These are phyloP conservation scores for Fusarium sulawesiense DNA, from an alignment of 2,329 filamentous ascomycete species.

Conservation along the genomic window DNA sequence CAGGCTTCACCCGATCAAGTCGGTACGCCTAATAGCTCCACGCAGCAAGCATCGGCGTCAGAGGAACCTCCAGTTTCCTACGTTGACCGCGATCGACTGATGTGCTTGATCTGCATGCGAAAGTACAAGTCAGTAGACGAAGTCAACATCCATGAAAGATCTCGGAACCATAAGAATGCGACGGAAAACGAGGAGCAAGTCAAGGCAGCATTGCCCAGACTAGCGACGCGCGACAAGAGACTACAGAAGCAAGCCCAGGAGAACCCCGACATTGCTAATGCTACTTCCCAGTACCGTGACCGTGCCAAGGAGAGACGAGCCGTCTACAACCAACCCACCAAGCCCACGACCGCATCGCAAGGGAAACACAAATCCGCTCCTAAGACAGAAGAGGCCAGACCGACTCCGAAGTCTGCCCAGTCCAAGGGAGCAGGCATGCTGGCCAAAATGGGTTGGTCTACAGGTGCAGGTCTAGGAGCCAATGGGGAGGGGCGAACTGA, in stretches of 20 bases:
- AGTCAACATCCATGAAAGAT: constrained; percentile 57
- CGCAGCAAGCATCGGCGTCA: not conserved
- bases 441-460: constrained; percentile 78
- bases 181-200: constrained; percentile 55
- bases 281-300: constrained; percentile 66
- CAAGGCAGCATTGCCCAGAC: constrained; percentile 60
- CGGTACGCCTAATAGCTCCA: constrained; percentile 1
- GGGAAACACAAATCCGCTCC: constrained; percentile 49
- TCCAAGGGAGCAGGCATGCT: constrained; percentile 76
- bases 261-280: constrained; percentile 39
- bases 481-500: constrained; percentile 71
- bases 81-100: constrained; percentile 64
- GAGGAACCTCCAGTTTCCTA: constrained; percentile 58
- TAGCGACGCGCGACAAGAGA: constrained; percentile 55
- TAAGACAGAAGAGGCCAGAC: constrained; percentile 36
- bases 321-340: constrained; percentile 70
- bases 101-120: constrained; percentile 60
- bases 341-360: constrained; percentile 56
- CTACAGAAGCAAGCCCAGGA: constrained; percentile 48
- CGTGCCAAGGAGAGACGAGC: constrained; percentile 74
- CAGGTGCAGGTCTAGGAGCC: constrained; percentile 73
- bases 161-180: constrained; percentile 56
- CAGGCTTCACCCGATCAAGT: constrained; percentile 23
- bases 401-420: constrained; percentile 50
- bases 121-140: constrained; percentile 59